These are phyloP conservation scores for Penstemon davidsonii DNA, from an alignment of 257 asterid species.

Conservation along the genomic window DNA sequence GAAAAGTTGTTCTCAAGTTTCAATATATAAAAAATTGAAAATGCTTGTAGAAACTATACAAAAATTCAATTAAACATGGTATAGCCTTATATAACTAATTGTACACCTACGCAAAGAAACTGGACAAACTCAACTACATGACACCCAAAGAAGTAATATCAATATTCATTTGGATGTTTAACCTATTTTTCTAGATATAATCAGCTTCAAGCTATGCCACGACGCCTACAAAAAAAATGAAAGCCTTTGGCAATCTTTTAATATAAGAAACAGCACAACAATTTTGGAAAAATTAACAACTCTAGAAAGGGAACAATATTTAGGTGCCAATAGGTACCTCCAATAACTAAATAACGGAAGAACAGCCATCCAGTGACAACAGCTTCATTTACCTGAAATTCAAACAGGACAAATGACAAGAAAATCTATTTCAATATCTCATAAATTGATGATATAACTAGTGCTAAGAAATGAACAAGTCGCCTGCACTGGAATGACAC, in stretches of 20 bases:
- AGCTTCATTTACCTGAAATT: conserved; percentile 87
- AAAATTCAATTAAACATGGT: conserved; percentile 2
- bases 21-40: not conserved
- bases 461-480: not conserved
- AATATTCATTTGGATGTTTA: conserved; percentile 9
- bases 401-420: conserved; percentile 24
- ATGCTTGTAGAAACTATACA: not conserved
- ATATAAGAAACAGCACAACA: conserved; percentile 18
- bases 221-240: conserved; percentile 17
- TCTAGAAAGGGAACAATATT: conserved; percentile 10
- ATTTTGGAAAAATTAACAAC: conserved; percentile 2
- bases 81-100: not conserved
- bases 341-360: conserved; percentile 94
- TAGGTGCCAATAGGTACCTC: conserved; percentile 56
- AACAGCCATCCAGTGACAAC: conserved; percentile 96
- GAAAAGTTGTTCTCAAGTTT: not conserved
- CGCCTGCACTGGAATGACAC: not conserved
- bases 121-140: not conserved
- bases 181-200: conserved; percentile 6
- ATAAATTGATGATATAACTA: conserved; percentile 19
- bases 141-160: conserved; percentile 3
- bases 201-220: conserved; percentile 16
- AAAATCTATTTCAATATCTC: conserved; percentile 22
- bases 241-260: conserved; percentile 15
- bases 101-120: not conserved